Percentiles rank a stretch among this genome's conserved stretches.
Evolutionary conservation across 148 eudicot species (phyloP).

Genomic region (Pouteria glomerata): DNA sequence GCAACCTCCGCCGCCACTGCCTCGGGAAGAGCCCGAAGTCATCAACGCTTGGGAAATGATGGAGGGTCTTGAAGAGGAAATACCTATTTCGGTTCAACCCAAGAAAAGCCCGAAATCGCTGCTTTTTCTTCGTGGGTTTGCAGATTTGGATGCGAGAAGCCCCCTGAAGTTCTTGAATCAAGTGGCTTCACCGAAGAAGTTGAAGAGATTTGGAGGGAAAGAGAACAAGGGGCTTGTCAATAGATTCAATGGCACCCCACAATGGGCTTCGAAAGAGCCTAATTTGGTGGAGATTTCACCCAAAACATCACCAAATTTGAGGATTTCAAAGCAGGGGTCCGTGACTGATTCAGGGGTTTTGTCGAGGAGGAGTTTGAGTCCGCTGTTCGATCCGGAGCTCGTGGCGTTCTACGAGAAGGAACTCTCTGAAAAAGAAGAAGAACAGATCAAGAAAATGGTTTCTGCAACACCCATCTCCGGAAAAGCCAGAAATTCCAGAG

Average conservation of each 20-base stretch:
- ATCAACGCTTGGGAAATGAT: conserved; percentile 86
- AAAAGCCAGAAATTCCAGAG: conserved; percentile 3
- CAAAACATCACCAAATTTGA: conserved; percentile 28
- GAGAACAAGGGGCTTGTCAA: conserved; percentile 35
- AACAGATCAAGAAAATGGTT: conserved; percentile 59
- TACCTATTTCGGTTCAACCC: conserved; percentile 11
- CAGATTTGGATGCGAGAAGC: conserved; percentile 26
- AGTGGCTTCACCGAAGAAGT: conserved; percentile 43
- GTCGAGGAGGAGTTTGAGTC: conserved; percentile 47
- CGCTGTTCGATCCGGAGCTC: conserved; percentile 67
- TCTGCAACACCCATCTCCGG: conserved; percentile 17
- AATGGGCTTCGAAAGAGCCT: conserved; percentile 29
- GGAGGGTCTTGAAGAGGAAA: conserved; percentile 71
- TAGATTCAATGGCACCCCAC: conserved; percentile 33
- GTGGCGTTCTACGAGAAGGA: conserved; percentile 46
- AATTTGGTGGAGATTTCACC: conserved; percentile 26
- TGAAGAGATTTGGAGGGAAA: conserved; percentile 40
- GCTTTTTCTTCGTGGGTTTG: conserved; percentile 29
- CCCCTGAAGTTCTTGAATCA: conserved; percentile 55
- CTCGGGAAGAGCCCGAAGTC: conserved; percentile 42
- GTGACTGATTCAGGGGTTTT: conserved; percentile 31
- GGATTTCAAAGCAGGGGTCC: conserved; percentile 27
- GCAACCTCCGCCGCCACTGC: conserved; percentile 12
- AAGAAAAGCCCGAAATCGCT: conserved; percentile 47
- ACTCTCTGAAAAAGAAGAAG: conserved; percentile 42